A percentile compares a stretch with the other conserved stretches of the same genome.
These are phyloP conservation scores for Tricholoma hemisulphureum DNA, from an alignment of 768 basidiomycete species.

Conservation along the genomic window DNA sequence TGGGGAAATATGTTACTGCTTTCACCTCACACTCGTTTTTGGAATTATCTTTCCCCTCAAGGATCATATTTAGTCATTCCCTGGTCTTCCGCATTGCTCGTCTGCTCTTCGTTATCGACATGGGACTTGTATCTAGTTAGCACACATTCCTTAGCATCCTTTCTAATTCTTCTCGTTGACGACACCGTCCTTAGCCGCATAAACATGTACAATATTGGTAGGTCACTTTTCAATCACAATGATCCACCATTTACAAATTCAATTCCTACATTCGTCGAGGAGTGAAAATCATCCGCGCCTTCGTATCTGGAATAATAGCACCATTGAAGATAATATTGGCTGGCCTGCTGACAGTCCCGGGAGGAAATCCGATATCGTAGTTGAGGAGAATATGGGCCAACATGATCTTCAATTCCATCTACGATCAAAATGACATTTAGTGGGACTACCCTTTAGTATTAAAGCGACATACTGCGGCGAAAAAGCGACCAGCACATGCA, in stretches of 20 bases:
- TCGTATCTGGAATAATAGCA: slow-evolving; percentile 32
- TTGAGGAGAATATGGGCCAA: slow-evolving; percentile 34
- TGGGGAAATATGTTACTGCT: background rate
- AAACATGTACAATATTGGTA: slow-evolving; percentile 12
- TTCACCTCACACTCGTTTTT: slow-evolving; percentile 4
- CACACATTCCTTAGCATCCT: slow-evolving; percentile 7
- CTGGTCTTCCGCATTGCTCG: slow-evolving; percentile 5
- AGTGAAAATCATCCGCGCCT: slow-evolving; percentile 30
- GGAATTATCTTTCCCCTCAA: background rate
- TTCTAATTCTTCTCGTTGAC: slow-evolving; percentile 3
- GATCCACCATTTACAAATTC: background rate
- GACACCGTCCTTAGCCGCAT: slow-evolving; percentile 11
- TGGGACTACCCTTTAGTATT: background rate
- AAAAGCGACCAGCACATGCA: slow-evolving; percentile 38
- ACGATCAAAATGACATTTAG: background rate
- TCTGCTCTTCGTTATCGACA: slow-evolving; percentile 17
- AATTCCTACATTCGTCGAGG: background rate
- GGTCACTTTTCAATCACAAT: background rate
- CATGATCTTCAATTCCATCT: slow-evolving; percentile 40
- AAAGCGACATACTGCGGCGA: slow-evolving; percentile 31
- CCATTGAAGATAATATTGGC: slow-evolving; percentile 33
- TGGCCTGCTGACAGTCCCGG: slow-evolving; percentile 25
- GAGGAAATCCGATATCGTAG: slow-evolving; percentile 31
- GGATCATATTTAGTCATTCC: slow-evolving; percentile 1
- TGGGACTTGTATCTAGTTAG: slow-evolving; percentile 22